These are phyloP conservation scores for Monosporascus cannonballus DNA, from an alignment of 2,329 filamentous ascomycete genomes.

Conservation along the genomic window DNA sequence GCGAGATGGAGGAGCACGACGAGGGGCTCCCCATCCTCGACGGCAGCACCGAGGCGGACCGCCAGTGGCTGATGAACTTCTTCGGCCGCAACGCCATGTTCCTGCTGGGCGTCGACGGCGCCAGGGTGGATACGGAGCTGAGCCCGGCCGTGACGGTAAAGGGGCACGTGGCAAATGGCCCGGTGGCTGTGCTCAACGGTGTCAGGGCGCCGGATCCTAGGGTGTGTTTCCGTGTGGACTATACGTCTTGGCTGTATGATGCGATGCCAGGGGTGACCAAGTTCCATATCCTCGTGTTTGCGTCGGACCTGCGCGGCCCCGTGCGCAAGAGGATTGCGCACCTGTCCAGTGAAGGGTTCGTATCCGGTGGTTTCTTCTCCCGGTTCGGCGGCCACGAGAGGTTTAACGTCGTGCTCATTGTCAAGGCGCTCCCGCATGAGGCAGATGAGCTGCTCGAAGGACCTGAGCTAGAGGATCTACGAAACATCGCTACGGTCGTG, in stretches of 20 bases:
- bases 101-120: slow-evolving; percentile 20
- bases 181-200: slow-evolving; percentile 17
- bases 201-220: slow-evolving; percentile 26
- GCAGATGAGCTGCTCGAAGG: not conserved
- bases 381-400: slow-evolving; percentile 16
- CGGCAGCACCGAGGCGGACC: slow-evolving; percentile 2
- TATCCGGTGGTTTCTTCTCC: slow-evolving; percentile 17
- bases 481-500: slow-evolving; percentile 2
- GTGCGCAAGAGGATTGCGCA: slow-evolving; percentile 5
- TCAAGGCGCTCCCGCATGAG: slow-evolving; percentile 21
- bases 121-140: slow-evolving; percentile 5
- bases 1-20: not conserved
- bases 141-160: not conserved
- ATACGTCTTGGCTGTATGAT: slow-evolving; percentile 27
- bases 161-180: not conserved
- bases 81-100: slow-evolving; percentile 21
- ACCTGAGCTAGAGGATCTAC: slow-evolving; percentile 1
- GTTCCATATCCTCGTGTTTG: slow-evolving; percentile 27
- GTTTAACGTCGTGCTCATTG: slow-evolving; percentile 26
- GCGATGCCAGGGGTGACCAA: slow-evolving; percentile 14
- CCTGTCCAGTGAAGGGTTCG: slow-evolving; percentile 9
- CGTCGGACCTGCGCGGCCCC: slow-evolving; percentile 13
- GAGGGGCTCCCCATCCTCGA: not conserved
- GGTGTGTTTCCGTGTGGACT: slow-evolving; percentile 14
- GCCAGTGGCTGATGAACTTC: slow-evolving; percentile 18